A percentile compares a stretch with the other conserved stretches of the same genome.
Evolutionary conservation across 192 early-diverging fungal species (phyloP).

Genomic region (Spizellomyces sp.): DNA sequence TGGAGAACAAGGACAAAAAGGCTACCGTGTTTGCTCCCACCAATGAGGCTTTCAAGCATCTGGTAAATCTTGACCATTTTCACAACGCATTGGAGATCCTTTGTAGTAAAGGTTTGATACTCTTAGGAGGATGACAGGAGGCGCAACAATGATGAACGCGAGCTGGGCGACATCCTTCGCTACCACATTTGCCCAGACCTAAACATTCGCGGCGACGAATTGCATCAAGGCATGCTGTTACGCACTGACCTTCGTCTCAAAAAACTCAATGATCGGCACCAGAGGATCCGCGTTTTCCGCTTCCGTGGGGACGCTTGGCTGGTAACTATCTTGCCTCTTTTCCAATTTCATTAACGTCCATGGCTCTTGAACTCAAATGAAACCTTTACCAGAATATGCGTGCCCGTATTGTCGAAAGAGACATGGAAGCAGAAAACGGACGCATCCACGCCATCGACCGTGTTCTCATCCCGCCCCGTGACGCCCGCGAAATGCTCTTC

Average conservation of each 20-base stretch:
- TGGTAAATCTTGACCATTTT: background rate
- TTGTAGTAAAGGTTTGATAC: no score
- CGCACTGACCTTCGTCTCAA: conserved; percentile 27
- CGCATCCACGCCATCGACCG: conserved; percentile 33
- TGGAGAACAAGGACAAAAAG: conserved; percentile 14
- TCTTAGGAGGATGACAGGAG: no score
- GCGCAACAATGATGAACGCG: background rate
- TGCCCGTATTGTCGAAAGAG: conserved; percentile 19
- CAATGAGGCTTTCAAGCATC: conserved; percentile 31
- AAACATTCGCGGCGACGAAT: conserved; percentile 15
- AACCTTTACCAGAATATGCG: conserved; percentile 34
- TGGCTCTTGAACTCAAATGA: background rate
- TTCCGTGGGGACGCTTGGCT: conserved; percentile 23
- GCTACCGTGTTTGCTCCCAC: conserved; percentile 34
- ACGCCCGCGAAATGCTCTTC: conserved; percentile 18
- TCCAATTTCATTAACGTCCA: no score
- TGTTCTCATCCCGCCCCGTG: conserved; percentile 26
- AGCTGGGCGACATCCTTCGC: conserved; percentile 14
- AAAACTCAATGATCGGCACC: conserved; percentile 31
- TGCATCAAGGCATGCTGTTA: conserved; percentile 31
- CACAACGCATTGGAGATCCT: no score
- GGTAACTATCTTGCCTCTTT: no score
- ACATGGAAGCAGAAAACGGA: conserved; percentile 40
- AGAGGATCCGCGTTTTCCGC: conserved; percentile 36
- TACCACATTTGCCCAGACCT: conserved; percentile 39